Evolutionary conservation across 768 basidiomycete genomes (phyloP), one percentile per base, ranked within the genome.

Genomic region (Trametes villosa): DNA sequence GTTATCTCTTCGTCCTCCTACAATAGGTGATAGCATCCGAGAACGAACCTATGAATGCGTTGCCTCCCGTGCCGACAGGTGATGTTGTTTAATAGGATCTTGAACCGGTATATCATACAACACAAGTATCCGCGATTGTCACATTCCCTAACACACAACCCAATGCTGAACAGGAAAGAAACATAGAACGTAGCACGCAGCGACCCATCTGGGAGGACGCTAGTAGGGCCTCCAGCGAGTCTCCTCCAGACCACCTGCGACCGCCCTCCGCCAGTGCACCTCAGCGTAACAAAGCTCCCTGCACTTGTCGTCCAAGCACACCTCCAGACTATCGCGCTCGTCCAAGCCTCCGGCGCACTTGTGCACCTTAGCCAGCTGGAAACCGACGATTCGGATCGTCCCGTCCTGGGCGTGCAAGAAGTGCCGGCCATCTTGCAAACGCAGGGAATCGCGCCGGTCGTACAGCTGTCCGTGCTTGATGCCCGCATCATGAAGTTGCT

Each of bases 401-500:
- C 70, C 70, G 17, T 66, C 64, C 2, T 56, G 69, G 54, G 66
- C 70, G 27, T 62, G 55, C n/a, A 78, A 49, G 50, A 79, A 72
- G 53, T 78, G 74, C 22, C 67, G 69, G 0, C 66, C 64, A 29
- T 72, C 68, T 11, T 63, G 38, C 11, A 59, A 13, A 40, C 45
- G 22, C 18, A 59, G 30, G 11, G 57, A 38, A 17, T 57, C 38
- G 29, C 38, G 34, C 38, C 47, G 38, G 1, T 57, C 38, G 24
- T 50, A 57, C 24, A 80, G 64, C 46, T 77, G 63, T 2, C 75
- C 73, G 54, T 80, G 79, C 1, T 69, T 41, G 9, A 81, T 54
- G 0, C 78, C 77, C 0, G 71, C 76, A 38, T 67, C 38, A 58
- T 81, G 80, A n/a, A 81, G 56, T 11, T 71, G 68, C 44, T 70